Percentiles rank a stretch among this genome's conserved stretches.
phyloP scores from a whole-genome alignment of 225 moss, liverwort and hornwort species.

The Pseudisothecium myosuroides region DNA sequence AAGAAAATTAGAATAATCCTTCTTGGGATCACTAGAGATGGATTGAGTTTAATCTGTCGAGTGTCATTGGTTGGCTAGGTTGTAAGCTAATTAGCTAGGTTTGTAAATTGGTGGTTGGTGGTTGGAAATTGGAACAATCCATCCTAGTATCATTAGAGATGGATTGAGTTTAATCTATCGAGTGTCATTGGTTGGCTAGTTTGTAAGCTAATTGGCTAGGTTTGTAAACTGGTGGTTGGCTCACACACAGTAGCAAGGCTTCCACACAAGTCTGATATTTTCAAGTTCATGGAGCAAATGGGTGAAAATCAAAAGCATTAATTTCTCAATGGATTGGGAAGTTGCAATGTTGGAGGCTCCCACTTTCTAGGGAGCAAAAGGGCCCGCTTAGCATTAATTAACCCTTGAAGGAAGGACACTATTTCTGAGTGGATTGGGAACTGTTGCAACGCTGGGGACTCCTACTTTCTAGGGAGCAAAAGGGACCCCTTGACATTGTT shows the following conservation, averaged over 20 bases:
- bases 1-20: background rate
- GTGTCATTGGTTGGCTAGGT: too few relatives aligned
- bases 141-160: background rate
- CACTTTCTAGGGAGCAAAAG: background rate
- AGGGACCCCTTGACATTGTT: too few relatives aligned
- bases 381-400: rapidly evolving
- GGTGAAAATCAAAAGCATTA: background rate
- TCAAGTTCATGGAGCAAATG: rapidly evolving
- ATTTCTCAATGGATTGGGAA: background rate
- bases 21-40: rapidly evolving
- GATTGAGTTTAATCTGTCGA: background rate
- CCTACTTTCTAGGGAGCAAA: background rate
- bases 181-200: too few relatives aligned
- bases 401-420: too few relatives aligned
- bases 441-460: too few relatives aligned
- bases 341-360: background rate
- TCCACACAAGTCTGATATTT: rapidly evolving
- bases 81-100: background rate
- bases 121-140: background rate
- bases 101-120: rapidly evolving
- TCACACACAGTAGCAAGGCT: background rate
- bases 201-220: background rate
- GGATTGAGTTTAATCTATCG: background rate
- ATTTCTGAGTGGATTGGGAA: too few relatives aligned
- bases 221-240: rapidly evolving